Evolutionary conservation across 1,284 basidiomycete species (phyloP).

Genomic region (Sanghuangporus baumii): DNA sequence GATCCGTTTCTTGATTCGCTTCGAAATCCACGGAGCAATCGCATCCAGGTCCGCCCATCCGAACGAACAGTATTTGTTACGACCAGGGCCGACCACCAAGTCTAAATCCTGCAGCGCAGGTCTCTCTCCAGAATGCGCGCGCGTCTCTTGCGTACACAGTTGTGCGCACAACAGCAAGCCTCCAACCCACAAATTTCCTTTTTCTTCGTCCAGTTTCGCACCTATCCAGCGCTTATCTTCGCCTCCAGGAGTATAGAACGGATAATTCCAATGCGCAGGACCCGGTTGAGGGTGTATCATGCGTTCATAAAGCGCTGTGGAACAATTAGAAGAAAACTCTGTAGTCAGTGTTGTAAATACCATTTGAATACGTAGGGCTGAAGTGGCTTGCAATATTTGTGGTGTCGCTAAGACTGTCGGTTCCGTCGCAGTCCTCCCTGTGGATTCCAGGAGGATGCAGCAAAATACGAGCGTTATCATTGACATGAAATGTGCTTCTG

Average conservation of each 20-base stretch:
- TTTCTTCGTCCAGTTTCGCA: conserved; percentile 46
- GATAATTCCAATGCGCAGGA: conserved; percentile 52
- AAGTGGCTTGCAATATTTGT: neutral
- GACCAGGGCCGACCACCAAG: conserved; percentile 41
- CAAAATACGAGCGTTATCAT: conserved; percentile 58
- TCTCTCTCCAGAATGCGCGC: conserved; percentile 31
- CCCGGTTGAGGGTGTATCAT: conserved; percentile 54
- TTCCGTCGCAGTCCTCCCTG: conserved; percentile 20
- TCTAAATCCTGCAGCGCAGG: conserved; percentile 43
- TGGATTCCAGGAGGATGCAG: conserved; percentile 64
- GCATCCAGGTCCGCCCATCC: conserved; percentile 60
- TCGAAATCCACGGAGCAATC: conserved; percentile 73
- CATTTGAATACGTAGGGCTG: neutral
- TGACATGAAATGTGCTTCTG: conserved; percentile 48
- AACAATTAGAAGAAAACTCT: neutral
- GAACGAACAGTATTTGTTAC: conserved; percentile 61
- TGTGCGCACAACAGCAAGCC: conserved; percentile 66
- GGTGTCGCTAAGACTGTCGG: neutral
- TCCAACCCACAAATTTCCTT: conserved; percentile 68
- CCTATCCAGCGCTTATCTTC: conserved; percentile 60
- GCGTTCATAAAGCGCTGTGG: conserved; percentile 21
- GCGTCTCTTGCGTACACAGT: conserved; percentile 42
- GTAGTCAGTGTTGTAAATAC: neutral
- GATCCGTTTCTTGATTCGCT: conserved; percentile 54
- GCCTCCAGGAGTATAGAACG: conserved; percentile 64